These are phyloP conservation scores for Diutina ranongensis DNA, from an alignment of 1,139 yeast species.

Conservation along the genomic window DNA sequence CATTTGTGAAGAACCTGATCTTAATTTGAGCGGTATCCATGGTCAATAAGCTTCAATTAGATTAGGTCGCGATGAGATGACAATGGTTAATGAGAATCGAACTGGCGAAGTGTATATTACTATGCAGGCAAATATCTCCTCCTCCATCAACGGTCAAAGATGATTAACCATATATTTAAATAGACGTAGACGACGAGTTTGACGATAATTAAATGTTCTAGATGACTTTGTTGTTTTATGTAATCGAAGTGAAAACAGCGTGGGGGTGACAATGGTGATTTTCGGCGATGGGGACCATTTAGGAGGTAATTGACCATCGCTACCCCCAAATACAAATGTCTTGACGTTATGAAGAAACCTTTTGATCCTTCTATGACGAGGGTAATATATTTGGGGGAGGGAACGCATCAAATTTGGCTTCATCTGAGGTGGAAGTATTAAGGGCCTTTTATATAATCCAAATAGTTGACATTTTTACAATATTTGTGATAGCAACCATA, in stretches of 20 bases:
- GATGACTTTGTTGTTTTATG: background rate
- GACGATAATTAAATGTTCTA: too few relatives aligned
- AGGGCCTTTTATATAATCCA: too few relatives aligned
- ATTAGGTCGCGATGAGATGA: background rate
- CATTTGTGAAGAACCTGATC: conserved; percentile 78
- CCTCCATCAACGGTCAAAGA: too few relatives aligned
- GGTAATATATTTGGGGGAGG: background rate
- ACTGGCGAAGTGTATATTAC: background rate
- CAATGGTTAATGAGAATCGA: background rate
- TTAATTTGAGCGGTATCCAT: conserved; percentile 33
- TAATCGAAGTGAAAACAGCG: background rate
- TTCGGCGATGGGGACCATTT: background rate
- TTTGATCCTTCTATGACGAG: background rate
- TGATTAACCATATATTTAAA: background rate
- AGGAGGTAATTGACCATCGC: background rate
- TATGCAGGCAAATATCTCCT: too few relatives aligned
- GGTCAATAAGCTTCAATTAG: background rate
- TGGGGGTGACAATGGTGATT: background rate
- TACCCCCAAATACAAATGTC: background rate
- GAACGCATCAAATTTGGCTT: too few relatives aligned
- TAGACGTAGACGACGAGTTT: background rate
- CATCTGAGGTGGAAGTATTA: too few relatives aligned
- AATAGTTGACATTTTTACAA: too few relatives aligned
- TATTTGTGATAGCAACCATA: too few relatives aligned
- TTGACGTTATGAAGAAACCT: background rate